Conservation (phyloP, 2,329 filamentous ascomycete genomes). For the Ophiostoma triangulosporum region DNA sequence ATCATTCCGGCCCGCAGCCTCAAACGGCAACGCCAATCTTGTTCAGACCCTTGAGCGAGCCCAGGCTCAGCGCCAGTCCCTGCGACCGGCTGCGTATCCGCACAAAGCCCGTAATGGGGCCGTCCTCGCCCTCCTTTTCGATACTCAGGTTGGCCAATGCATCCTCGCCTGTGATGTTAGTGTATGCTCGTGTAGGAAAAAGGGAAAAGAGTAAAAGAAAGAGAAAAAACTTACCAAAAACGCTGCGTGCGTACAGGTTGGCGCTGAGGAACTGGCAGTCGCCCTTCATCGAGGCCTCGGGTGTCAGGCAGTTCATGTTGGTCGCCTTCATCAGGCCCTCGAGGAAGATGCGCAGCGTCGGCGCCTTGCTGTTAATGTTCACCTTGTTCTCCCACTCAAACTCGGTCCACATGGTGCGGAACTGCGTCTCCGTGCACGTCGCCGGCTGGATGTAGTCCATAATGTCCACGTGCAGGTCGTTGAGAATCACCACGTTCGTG, state of each 20-base stretch:
- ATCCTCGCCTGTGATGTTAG: constrained; percentile 63
- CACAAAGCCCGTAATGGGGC: constrained; percentile 92
- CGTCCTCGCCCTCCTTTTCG: constrained; percentile 91
- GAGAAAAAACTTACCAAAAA: constrained; percentile 67
- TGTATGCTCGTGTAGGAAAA: too few species aligned
- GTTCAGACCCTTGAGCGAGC: constrained; percentile 87
- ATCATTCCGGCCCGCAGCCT: background rate
- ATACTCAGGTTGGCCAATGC: constrained; percentile 94
- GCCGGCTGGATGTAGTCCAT: constrained; percentile 99
- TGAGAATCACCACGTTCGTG: constrained; percentile 93
- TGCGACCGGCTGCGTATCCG: constrained; percentile 95
- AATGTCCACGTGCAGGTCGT: constrained; percentile 95
- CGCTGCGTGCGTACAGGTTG: constrained; percentile 89
- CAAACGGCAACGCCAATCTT: constrained; percentile 46
- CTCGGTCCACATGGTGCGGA: constrained; percentile 99
- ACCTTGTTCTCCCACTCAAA: constrained; percentile 99
- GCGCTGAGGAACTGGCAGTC: constrained; percentile 97
- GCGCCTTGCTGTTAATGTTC: constrained; percentile 97
- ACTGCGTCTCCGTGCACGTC: constrained; percentile 92
- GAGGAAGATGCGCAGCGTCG: constrained; percentile 80
- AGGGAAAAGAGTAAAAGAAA: background rate
- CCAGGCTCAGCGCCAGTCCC: constrained; percentile 83
- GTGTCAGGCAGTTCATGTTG: constrained; percentile 96
- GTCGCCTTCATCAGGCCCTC: constrained; percentile 92
- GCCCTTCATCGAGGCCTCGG: constrained; percentile 89